Evolutionary conservation across 2,329 filamentous ascomycete species (phyloP), one percentile per base, ranked within the genome.

Genomic region (Venturia aucupariae): DNA sequence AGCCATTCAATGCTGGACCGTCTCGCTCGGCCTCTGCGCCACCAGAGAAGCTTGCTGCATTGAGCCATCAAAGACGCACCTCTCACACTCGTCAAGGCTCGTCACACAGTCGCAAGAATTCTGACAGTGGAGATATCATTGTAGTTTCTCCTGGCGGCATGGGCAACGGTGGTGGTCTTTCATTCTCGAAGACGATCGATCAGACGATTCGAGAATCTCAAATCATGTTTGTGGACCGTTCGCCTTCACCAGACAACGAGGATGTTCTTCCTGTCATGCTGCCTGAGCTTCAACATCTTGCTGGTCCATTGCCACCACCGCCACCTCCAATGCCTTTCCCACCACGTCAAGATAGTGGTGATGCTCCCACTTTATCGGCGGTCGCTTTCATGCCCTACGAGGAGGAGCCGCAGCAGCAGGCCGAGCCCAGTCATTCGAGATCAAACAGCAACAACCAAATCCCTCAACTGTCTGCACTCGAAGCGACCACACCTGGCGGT

Each of bases 281-380:
- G 22, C 82, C 84, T 7, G 83, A 87, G 69, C 77, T 87, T 11
- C 84, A 86, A 69, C 85, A 87, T 71, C 75, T 87, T 19, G 81
- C 79, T 30, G 76, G 73, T 11, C 82, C 82, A 35, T 19, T 46
- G 30, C 64, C 64, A 39, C 72, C 74, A 11, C 75, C 75, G 15
- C 74, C 74, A 39, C 75, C 75, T 0, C 73, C 74, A n/a, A 74
- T 75, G 35, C 68, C 70, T 22, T 72, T 73, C 63, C 70, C 68
- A 39, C 62, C 65, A 35, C 51, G 51, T 22, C 51, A 35, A 57
- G 30, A 57, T 17, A 57, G 51, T 57, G 51, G 27, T 27, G n/a
- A 61, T 54, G 66, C 35, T 61, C 65, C 32, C 51, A 41, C 64
- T 11, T 30, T 46, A 24, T 27, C 59, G 7, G 38, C 42, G 15